These are phyloP conservation scores for Artemisia tridentata DNA, from an alignment of 129 eudicot genomes.

Conservation along the genomic window DNA sequence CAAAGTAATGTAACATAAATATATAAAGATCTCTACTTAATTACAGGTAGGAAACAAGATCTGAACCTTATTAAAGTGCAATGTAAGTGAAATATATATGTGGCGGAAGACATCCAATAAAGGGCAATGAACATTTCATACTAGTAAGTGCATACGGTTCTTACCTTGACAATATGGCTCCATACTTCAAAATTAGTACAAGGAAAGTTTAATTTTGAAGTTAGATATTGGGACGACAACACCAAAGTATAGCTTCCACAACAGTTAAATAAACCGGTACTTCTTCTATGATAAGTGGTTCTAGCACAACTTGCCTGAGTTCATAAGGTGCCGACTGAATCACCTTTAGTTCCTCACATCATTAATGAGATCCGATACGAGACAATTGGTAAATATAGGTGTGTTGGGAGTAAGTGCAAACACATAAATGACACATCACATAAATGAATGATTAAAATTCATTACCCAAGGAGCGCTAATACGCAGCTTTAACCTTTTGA, in stretches of 20 bases:
- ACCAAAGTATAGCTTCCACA: background rate
- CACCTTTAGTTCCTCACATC: background rate
- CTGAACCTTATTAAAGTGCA: too few species aligned
- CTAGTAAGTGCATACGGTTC: background rate
- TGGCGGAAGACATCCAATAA: too few species aligned
- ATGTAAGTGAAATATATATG: background rate
- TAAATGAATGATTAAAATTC: too few species aligned
- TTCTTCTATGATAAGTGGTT: background rate
- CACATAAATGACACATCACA: background rate
- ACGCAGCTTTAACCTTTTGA: background rate
- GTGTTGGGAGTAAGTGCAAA: too few species aligned
- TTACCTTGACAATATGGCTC: constrained; percentile 1
- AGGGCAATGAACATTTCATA: background rate
- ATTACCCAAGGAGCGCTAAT: background rate
- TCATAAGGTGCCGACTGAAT: background rate
- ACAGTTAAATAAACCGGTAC: background rate
- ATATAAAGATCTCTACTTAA: too few species aligned
- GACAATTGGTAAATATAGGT: background rate
- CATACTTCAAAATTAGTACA: background rate
- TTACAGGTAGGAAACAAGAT: background rate
- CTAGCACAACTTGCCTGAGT: background rate
- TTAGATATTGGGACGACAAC: background rate
- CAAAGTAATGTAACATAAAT: too few species aligned
- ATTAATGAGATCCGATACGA: background rate
- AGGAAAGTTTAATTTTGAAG: background rate